Conservation (phyloP, 768 basidiomycete genomes). For the Mycena sanguinolenta region DNA sequence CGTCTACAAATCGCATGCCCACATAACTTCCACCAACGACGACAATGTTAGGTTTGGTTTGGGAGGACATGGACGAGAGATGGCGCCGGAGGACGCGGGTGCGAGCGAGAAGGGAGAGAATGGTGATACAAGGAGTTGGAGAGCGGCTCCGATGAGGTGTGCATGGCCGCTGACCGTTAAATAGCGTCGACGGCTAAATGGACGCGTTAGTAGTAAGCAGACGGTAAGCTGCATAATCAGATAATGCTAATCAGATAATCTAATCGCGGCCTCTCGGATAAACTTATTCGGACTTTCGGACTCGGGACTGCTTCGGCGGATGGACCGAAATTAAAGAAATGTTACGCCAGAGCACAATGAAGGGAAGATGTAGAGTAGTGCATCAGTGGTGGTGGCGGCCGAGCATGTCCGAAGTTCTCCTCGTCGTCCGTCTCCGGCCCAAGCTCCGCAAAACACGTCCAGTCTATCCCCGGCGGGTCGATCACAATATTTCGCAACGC, state of each 20-base stretch:
- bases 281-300: too few species aligned
- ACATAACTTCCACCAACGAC: constrained; percentile 53
- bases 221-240: background rate
- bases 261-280: background rate
- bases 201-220: background rate
- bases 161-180: too few species aligned
- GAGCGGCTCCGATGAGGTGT: background rate
- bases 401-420: constrained; percentile 38
- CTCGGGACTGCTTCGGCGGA: too few species aligned
- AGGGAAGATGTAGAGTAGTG: constrained; percentile 48
- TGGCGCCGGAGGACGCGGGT: background rate
- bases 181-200: constrained; percentile 3
- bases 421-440: constrained; percentile 64
- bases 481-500: constrained; percentile 58
- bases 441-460: constrained; percentile 61
- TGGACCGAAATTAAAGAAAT: too few species aligned
- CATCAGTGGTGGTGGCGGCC: constrained; percentile 38
- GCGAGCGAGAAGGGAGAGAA: constrained; percentile 16
- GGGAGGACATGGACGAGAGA: constrained; percentile 11
- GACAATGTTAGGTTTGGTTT: constrained; percentile 46
- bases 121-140: background rate
- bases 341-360: constrained; percentile 49
- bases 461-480: constrained; percentile 64
- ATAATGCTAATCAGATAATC: constrained; percentile 7
- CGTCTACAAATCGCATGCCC: constrained; percentile 42